phyloP scores from a whole-genome alignment of 495 filamentous ascomycete species.

The Aspergillus steynii region DNA sequence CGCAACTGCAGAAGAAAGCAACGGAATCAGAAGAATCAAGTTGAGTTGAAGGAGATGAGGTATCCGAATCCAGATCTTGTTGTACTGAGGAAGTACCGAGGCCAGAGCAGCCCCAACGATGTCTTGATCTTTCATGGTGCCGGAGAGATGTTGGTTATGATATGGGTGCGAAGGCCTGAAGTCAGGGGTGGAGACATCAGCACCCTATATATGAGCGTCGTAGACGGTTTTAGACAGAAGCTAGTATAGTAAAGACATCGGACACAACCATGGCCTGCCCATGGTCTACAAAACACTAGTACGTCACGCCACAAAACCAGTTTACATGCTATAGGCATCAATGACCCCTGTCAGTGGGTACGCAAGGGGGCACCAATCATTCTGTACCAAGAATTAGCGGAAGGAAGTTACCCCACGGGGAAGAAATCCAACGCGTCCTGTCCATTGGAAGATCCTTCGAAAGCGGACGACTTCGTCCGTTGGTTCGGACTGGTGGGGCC shows the following conservation, averaged over 20 bases:
- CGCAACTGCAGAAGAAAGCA: constrained; percentile 39
- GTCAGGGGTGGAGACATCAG: too few relatives aligned
- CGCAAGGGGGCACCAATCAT: too few relatives aligned
- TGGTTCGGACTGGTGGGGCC: background rate
- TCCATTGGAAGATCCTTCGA: background rate
- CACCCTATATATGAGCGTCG: background rate
- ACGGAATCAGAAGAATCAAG: constrained; percentile 37
- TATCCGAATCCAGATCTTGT: constrained; percentile 32
- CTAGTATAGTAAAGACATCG: too few relatives aligned
- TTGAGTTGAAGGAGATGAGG: constrained; percentile 41
- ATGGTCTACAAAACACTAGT: too few relatives aligned
- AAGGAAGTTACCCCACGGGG: background rate
- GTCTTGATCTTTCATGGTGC: constrained; percentile 21
- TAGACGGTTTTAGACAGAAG: too few relatives aligned
- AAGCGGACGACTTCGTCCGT: background rate
- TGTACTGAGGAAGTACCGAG: constrained; percentile 33
- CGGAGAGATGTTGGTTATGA: too few relatives aligned
- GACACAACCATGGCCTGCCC: too few relatives aligned
- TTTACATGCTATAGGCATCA: too few relatives aligned
- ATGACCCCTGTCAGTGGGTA: too few relatives aligned
- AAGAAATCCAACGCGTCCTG: background rate
- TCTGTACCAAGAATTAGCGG: too few relatives aligned
- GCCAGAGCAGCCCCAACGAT: constrained; percentile 22
- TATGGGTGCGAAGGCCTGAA: too few relatives aligned
- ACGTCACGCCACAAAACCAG: too few relatives aligned